A percentile compares a stretch with the other conserved stretches of the same genome.
Evolutionary conservation across 257 asterid genomes (phyloP).

Genomic region (Penstemon newberryi): DNA sequence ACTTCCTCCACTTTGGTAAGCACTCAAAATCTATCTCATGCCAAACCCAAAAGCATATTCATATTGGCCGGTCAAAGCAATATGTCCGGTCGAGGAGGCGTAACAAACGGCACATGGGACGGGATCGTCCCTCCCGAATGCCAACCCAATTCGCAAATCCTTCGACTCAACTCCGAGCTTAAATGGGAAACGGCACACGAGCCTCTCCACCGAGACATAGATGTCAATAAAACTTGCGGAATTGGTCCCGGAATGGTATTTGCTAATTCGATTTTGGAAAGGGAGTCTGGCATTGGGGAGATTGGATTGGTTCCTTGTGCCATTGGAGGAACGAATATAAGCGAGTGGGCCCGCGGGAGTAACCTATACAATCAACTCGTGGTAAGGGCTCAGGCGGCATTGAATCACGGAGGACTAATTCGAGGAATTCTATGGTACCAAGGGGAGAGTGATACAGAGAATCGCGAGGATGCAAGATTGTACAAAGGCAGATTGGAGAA

Average conservation of each 20-base stretch:
- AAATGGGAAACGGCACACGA: conserved; percentile 67
- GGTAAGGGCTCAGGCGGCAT: conserved; percentile 47
- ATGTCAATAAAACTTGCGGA: conserved; percentile 54
- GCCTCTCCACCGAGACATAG: conserved; percentile 82
- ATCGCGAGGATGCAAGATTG: conserved; percentile 35
- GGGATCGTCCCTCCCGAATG: conserved; percentile 53
- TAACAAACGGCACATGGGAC: conserved; percentile 52
- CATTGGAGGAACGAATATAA: conserved; percentile 61
- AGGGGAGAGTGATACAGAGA: conserved; percentile 60
- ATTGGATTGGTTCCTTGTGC: conserved; percentile 84
- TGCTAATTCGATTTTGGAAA: conserved; percentile 36
- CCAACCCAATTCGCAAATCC: conserved; percentile 35
- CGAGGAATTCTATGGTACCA: conserved; percentile 70
- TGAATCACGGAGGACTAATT: conserved; percentile 40
- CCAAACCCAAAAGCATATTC: conserved; percentile 46
- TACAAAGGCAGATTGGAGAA: conserved; percentile 43
- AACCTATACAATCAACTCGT: conserved; percentile 44
- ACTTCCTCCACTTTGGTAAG: conserved; percentile 35
- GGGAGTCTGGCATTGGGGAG: conserved; percentile 45
- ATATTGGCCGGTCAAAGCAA: conserved; percentile 89
- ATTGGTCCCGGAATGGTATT: conserved; percentile 90
- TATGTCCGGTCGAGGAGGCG: conserved; percentile 91
- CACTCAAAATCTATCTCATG: conserved; percentile 14
- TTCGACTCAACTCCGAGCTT: conserved; percentile 43
- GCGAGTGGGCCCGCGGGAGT: conserved; percentile 60